Evolutionary conservation across 73 alveolate species (phyloP).

Genomic region (Paramecium primaurelia): DNA sequence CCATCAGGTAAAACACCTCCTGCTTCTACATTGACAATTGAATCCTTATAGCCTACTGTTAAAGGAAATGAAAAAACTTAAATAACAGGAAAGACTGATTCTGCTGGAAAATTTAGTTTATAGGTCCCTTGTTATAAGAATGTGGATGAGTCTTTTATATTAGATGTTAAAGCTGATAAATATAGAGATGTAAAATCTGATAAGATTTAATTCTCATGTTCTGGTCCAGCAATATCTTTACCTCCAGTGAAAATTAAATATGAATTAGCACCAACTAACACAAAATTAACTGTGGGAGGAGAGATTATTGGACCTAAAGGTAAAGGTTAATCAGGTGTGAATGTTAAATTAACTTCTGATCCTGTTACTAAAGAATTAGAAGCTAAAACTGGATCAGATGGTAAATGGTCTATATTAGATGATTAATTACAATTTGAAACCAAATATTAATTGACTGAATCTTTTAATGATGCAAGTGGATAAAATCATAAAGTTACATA

Average conservation of each 20-base stretch:
- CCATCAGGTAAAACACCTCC: not conserved
- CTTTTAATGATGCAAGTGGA: not conserved
- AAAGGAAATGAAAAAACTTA: not conserved
- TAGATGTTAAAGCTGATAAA: not conserved
- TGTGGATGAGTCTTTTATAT: not conserved
- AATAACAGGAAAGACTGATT: not conserved
- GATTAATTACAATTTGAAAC: not conserved
- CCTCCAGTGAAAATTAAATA: not conserved
- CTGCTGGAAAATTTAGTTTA: not conserved
- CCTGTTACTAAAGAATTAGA: not conserved
- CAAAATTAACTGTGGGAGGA: not conserved
- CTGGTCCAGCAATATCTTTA: not conserved
- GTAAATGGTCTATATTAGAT: not conserved
- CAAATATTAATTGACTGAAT: not conserved
- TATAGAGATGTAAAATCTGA: not conserved
- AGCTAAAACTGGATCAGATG: conserved; percentile 21
- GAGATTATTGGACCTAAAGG: not conserved
- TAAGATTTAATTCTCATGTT: not conserved
- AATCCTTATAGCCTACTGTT: not conserved
- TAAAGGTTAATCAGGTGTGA: not conserved
- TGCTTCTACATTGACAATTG: not conserved
- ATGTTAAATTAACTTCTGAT: not conserved
- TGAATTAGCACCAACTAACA: conserved; percentile 10
- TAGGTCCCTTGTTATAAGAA: not conserved
- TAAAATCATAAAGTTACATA: not conserved